These are phyloP conservation scores for Pulveroboletus ravenelii DNA, from an alignment of 768 basidiomycete genomes.

Conservation along the genomic window DNA sequence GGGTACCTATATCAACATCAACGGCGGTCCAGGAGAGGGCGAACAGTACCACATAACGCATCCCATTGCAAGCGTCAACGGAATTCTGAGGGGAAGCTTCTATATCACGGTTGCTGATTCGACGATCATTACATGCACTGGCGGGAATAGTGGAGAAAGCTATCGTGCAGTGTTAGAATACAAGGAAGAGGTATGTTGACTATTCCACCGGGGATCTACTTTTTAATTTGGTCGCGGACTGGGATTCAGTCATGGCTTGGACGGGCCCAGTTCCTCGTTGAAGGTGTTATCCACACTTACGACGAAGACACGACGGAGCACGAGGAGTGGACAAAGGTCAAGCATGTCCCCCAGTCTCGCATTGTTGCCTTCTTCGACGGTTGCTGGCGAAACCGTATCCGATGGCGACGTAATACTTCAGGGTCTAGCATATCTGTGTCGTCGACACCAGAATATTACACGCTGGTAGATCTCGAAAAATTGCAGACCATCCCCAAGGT, in stretches of 20 bases:
- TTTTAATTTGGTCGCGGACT: neutral
- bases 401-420: slow-evolving; percentile 63
- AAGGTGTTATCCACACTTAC: slow-evolving; percentile 87
- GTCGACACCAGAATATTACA: slow-evolving; percentile 47
- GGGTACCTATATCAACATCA: slow-evolving; percentile 81
- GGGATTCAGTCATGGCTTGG: slow-evolving; percentile 77
- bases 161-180: slow-evolving; percentile 87
- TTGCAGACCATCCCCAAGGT: slow-evolving; percentile 74
- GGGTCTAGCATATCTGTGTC: slow-evolving; percentile 45
- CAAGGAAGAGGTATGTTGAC: slow-evolving; percentile 80
- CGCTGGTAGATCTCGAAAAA: slow-evolving; percentile 72
- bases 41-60: slow-evolving; percentile 87
- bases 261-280: slow-evolving; percentile 74
- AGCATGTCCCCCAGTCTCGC: slow-evolving; percentile 78
- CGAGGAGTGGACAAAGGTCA: slow-evolving; percentile 78
- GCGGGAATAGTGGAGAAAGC: slow-evolving; percentile 55
- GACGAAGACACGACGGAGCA: slow-evolving; percentile 57
- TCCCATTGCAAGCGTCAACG: slow-evolving; percentile 86
- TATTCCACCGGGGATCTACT: neutral
- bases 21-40: slow-evolving; percentile 67
- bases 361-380: slow-evolving; percentile 85
- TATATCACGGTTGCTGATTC: slow-evolving; percentile 84
- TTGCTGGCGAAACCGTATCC: slow-evolving; percentile 78
- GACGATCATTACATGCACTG: slow-evolving; percentile 75
- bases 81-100: slow-evolving; percentile 85